Percentiles rank a stretch among this genome's conserved stretches.
These are phyloP conservation scores for Truncatella angustata DNA, from an alignment of 2,329 filamentous ascomycete species.

Conservation along the genomic window DNA sequence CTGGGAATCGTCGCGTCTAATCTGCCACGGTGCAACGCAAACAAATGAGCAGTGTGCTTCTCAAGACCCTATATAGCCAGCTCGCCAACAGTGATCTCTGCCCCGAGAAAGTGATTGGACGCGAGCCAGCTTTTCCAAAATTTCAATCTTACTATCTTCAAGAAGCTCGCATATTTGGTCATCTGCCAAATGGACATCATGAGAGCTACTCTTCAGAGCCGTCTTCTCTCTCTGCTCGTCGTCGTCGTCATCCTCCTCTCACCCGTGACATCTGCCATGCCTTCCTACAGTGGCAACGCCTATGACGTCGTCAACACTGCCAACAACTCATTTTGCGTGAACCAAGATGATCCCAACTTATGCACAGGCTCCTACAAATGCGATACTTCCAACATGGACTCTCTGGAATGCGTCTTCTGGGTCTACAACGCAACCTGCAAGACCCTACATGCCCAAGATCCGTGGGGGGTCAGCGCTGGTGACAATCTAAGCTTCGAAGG, in stretches of 20 bases:
- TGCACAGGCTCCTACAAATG: slow-evolving; percentile 1
- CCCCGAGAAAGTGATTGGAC: not conserved
- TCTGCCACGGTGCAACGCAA: not conserved
- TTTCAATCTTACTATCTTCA: too few species aligned
- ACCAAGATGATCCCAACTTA: not conserved
- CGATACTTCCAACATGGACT: not conserved
- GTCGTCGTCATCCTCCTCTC: not conserved
- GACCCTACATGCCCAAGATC: not conserved
- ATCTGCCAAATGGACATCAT: too few species aligned
- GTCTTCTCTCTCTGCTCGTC: too few species aligned
- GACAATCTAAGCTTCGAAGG: not conserved
- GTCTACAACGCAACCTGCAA: not conserved
- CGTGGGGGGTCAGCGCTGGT: not conserved
- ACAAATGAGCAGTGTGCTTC: not conserved
- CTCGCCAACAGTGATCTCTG: not conserved
- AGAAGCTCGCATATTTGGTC: too few species aligned
- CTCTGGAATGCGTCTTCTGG: not conserved
- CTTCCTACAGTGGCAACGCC: not conserved
- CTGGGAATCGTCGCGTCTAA: not conserved
- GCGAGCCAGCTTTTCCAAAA: too few species aligned
- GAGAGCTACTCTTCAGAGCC: too few species aligned
- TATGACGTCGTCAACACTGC: not conserved
- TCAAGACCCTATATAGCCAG: not conserved
- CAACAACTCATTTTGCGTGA: not conserved
- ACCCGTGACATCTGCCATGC: not conserved